Evolutionary conservation across 1,284 basidiomycete species (phyloP).

Genomic region (Apiotrichum sp.): DNA sequence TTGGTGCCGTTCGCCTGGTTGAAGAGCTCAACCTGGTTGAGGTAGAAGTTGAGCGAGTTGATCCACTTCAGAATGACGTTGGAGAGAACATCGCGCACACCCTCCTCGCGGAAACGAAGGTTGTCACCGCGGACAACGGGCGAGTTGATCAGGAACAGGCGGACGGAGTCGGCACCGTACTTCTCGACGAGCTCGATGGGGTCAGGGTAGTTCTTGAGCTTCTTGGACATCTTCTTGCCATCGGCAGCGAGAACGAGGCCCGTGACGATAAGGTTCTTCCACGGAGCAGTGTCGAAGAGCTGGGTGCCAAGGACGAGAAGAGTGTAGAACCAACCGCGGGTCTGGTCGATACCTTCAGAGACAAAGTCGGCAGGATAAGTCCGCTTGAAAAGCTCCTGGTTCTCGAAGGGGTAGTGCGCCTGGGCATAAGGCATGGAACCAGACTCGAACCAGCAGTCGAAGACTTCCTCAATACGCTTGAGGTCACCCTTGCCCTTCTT

Average conservation of each 20-base stretch:
- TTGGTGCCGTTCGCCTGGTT: slow-evolving; percentile 74
- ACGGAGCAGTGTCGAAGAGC: slow-evolving; percentile 86
- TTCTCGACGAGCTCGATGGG: slow-evolving; percentile 83
- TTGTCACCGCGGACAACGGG: slow-evolving; percentile 98
- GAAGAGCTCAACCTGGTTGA: slow-evolving; percentile 84
- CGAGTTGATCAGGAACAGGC: slow-evolving; percentile 98
- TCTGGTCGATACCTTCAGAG: slow-evolving; percentile 94
- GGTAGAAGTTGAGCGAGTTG: slow-evolving; percentile 98
- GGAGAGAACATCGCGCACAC: slow-evolving; percentile 92
- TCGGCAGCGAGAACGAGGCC: slow-evolving; percentile 96
- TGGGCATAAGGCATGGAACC: slow-evolving; percentile 99
- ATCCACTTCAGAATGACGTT: slow-evolving; percentile 97
- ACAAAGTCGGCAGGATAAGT: slow-evolving; percentile 97
- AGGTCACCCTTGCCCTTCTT: slow-evolving; percentile 82
- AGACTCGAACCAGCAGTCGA: slow-evolving; percentile 99
- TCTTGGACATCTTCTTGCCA: slow-evolving; percentile 99
- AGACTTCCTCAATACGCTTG: slow-evolving; percentile 90
- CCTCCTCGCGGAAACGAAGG: slow-evolving; percentile 94
- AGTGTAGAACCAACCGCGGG: slow-evolving; percentile 99
- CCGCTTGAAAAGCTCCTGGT: slow-evolving; percentile 62
- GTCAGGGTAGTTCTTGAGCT: slow-evolving; percentile 96
- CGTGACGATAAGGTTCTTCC: slow-evolving; percentile 97
- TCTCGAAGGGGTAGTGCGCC: slow-evolving; percentile 96
- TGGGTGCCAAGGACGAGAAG: slow-evolving; percentile 92
- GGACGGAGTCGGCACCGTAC: slow-evolving; percentile 93